Conservation (phyloP, 148 eudicot species). For the Chenopodium berlandieri region DNA sequence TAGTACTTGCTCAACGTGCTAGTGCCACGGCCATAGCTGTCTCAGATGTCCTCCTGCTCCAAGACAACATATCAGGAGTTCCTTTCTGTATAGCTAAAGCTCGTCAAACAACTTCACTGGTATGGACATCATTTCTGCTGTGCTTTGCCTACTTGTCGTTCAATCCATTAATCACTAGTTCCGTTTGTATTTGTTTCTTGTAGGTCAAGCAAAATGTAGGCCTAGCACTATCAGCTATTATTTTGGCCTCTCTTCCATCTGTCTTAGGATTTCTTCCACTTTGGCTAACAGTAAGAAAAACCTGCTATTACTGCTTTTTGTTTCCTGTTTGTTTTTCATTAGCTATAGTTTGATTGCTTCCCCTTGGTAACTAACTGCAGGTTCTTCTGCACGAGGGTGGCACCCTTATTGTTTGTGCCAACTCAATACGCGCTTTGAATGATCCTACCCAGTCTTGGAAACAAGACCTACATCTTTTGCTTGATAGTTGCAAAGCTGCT, state of each 20-base stretch:
- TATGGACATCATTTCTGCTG: conserved; percentile 23
- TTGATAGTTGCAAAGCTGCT: conserved; percentile 37
- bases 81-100: conserved; percentile 90
- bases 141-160: neutral
- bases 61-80: conserved; percentile 87
- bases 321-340: conserved; percentile 1
- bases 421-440: conserved; percentile 81
- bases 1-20: conserved; percentile 90
- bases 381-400: conserved; percentile 98
- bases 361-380: conserved; percentile 39
- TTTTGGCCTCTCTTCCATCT: conserved; percentile 85
- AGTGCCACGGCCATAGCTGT: conserved; percentile 96
- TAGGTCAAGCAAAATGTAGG: conserved; percentile 98
- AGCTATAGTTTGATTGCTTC: neutral
- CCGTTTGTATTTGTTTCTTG: conserved; percentile 13
- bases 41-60: conserved; percentile 89
- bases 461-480: conserved; percentile 43
- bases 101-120: conserved; percentile 84
- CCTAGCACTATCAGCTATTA: conserved; percentile 79
- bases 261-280: conserved; percentile 89
- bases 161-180: neutral
- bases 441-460: conserved; percentile 67
- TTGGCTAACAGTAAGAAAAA: conserved; percentile 77
- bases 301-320: too few relatives aligned
- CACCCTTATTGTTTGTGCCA: conserved; percentile 85